Evolutionary conservation across 306 rosid species (phyloP).

Genomic region (Corylus avellana): DNA sequence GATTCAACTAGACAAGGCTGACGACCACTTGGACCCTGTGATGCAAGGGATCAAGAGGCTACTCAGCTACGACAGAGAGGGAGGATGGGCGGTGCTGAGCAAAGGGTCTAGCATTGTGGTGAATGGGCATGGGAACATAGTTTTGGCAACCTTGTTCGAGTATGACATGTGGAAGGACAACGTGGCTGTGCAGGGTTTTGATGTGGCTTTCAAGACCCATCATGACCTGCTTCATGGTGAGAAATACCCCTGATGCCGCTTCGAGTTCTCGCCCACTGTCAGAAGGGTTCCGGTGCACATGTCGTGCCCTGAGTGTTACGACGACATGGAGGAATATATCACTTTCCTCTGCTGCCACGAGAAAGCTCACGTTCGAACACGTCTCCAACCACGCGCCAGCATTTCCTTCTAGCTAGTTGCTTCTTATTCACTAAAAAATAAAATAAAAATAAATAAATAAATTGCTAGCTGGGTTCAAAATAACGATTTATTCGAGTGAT

Average conservation of each 20-base stretch:
- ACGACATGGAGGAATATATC: constrained; percentile 50
- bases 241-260: constrained; percentile 39
- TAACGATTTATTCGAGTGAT: too few species aligned
- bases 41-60: constrained; percentile 55
- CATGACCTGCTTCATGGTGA: constrained; percentile 30
- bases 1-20: constrained; percentile 45
- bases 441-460: too few species aligned
- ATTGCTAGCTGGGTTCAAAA: too few species aligned
- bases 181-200: constrained; percentile 44
- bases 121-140: constrained; percentile 47
- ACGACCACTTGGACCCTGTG: constrained; percentile 33
- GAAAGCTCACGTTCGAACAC: neutral
- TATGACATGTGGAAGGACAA: constrained; percentile 46
- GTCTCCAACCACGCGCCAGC: neutral
- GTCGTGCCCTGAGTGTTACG: constrained; percentile 51
- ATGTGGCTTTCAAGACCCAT: constrained; percentile 34
- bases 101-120: constrained; percentile 42
- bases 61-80: constrained; percentile 53
- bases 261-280: constrained; percentile 40
- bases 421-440: too few species aligned
- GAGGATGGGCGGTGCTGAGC: constrained; percentile 51
- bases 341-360: constrained; percentile 62
- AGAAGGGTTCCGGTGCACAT: constrained; percentile 46
- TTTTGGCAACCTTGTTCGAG: constrained; percentile 36
- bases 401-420: neutral